Conservation (phyloP, 108 stramenopile genomes). For the Discostella stelligeroides region DNA sequence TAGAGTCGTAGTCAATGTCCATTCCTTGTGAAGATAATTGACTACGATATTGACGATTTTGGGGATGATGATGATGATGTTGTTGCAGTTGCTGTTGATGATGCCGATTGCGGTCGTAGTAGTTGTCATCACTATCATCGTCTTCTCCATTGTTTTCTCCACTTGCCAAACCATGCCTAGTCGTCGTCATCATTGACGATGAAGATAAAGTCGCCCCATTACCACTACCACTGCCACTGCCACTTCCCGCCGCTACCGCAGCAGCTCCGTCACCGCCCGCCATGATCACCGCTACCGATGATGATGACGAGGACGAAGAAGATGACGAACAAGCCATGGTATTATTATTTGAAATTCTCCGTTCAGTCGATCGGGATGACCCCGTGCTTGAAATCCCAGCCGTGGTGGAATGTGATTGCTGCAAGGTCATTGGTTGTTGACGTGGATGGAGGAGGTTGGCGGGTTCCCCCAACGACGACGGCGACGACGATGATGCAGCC, state of each 20-base stretch:
- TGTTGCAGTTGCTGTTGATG: neutral
- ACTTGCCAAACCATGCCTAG: conserved; percentile 1
- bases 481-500: too few relatives aligned
- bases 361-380: conserved; percentile 19
- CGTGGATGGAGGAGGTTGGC: too few relatives aligned
- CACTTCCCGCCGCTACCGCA: neutral
- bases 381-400: conserved; percentile 30
- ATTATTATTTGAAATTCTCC: neutral
- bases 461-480: too few relatives aligned
- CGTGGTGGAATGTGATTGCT: neutral
- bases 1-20: too few relatives aligned
- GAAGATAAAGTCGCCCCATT: too few relatives aligned
- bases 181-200: neutral
- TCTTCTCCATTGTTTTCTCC: neutral
- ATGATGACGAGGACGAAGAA: neutral
- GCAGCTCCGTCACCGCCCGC: neutral
- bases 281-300: neutral
- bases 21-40: too few relatives aligned
- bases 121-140: conserved; percentile 7
- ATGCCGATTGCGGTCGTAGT: neutral
- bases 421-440: too few relatives aligned
- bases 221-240: neutral
- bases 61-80: neutral
- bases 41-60: neutral
- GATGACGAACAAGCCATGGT: too few relatives aligned